Evolutionary conservation across 2,329 filamentous ascomycete species (phyloP).

Genomic region (Neonectria ditissima): DNA sequence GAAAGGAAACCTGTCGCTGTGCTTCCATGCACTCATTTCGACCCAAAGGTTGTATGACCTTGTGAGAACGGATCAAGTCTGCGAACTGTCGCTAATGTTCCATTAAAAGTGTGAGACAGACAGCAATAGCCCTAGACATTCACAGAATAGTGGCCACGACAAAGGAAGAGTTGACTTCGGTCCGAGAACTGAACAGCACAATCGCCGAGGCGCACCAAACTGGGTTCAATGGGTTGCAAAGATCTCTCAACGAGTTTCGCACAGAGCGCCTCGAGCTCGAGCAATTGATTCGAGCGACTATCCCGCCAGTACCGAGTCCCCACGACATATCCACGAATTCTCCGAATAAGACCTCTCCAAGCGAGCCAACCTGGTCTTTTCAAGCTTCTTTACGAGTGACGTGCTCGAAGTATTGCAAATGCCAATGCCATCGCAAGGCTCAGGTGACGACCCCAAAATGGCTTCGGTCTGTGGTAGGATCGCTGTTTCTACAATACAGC

Average conservation of each 20-base stretch:
- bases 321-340: not conserved
- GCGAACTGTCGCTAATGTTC: not conserved
- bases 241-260: not conserved
- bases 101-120: not conserved
- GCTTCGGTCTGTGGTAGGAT: not conserved
- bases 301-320: not conserved
- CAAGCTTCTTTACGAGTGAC: not conserved
- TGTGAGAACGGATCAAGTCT: not conserved
- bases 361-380: not conserved
- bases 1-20: not conserved
- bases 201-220: not conserved
- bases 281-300: not conserved
- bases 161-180: not conserved
- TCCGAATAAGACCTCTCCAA: not conserved
- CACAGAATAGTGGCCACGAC: not conserved
- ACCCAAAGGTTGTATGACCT: not conserved
- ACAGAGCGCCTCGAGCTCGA: not conserved
- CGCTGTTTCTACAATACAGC: not conserved
- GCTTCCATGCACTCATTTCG: not conserved
- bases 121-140: not conserved
- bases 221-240: not conserved
- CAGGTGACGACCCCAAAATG: not conserved
- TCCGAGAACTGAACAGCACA: not conserved
- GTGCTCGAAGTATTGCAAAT: not conserved
- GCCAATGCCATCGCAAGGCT: not conserved